Conservation (phyloP, 805 yeast species). For the Candida dajiaensis region DNA sequence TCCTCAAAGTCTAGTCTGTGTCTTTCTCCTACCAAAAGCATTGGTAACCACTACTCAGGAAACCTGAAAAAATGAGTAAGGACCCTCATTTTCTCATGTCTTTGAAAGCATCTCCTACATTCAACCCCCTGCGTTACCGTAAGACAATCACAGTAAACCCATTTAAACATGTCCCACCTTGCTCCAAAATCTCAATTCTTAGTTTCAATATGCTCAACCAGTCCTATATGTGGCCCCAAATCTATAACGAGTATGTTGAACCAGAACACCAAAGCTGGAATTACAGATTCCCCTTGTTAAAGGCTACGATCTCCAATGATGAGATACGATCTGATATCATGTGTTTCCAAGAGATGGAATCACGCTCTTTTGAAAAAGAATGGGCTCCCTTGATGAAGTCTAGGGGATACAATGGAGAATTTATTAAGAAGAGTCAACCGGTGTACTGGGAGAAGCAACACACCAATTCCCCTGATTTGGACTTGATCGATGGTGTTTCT, state of each 20-base stretch:
- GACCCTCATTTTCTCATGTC: not conserved
- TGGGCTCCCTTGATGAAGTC: conserved; percentile 33
- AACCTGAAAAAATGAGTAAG: not conserved
- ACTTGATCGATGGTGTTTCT: conserved; percentile 52
- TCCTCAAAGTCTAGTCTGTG: not conserved
- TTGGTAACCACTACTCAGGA: too few relatives aligned
- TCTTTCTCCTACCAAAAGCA: too few relatives aligned
- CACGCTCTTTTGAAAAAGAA: conserved; percentile 30
- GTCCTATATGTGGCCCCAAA: conserved; percentile 55
- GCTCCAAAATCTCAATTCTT: conserved; percentile 21
- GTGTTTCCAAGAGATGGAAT: conserved; percentile 54
- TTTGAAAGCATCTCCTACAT: not conserved
- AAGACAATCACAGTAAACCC: not conserved
- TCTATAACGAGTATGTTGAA: conserved; percentile 46
- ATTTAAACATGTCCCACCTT: not conserved
- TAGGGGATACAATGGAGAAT: conserved; percentile 40
- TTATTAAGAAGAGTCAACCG: conserved; percentile 45
- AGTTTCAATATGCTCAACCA: conserved; percentile 44
- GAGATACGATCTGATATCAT: conserved; percentile 44
- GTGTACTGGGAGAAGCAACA: conserved; percentile 42
- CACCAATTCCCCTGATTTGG: conserved; percentile 23
- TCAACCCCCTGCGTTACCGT: not conserved
- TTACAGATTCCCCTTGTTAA: conserved; percentile 39
- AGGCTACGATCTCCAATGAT: conserved; percentile 27
- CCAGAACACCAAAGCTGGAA: conserved; percentile 42